These are phyloP conservation scores for Blumeria hordei DNA, from an alignment of 2,329 filamentous ascomycete species.

Conservation along the genomic window DNA sequence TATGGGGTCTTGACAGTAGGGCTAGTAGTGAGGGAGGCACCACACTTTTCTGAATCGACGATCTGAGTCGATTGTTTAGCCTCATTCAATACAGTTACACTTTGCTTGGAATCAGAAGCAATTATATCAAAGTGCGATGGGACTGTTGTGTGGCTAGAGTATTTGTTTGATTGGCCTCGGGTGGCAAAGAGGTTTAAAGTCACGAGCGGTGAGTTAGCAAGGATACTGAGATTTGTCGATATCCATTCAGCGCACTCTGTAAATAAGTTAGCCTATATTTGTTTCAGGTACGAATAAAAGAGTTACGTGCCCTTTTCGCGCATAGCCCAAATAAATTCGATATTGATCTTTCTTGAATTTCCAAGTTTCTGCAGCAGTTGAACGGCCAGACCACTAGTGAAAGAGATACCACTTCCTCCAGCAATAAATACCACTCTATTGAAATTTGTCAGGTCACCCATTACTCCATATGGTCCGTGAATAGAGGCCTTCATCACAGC, in stretches of 20 bases:
- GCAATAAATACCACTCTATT: constrained; percentile 32
- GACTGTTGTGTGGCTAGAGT: neutral
- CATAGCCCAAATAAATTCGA: constrained; percentile 26
- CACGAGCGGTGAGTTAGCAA: constrained; percentile 3
- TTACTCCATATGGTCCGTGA: constrained; percentile 33
- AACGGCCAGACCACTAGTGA: constrained; percentile 25
- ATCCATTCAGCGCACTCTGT: constrained; percentile 6
- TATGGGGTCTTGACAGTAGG: constrained; percentile 2
- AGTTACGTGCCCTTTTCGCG: constrained; percentile 17
- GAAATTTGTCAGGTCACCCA: constrained; percentile 25
- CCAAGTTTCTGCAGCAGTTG: constrained; percentile 20
- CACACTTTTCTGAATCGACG: neutral
- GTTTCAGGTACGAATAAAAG: too few species aligned
- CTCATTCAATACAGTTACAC: neutral
- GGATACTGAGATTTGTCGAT: constrained; percentile 11
- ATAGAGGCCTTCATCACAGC: constrained; percentile 24
- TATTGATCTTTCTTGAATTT: constrained; percentile 13
- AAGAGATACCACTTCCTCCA: constrained; percentile 35
- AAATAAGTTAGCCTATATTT: too few species aligned
- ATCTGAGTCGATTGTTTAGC: neutral
- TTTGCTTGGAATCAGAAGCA: neutral
- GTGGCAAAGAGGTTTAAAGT: neutral
- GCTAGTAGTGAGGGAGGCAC: neutral
- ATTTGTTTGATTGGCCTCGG: neutral
- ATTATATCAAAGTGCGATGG: neutral